Evolutionary conservation across 2,329 filamentous ascomycete genomes (phyloP), one percentile per base, ranked within the genome.

Genomic region (Clonostachys sp.): DNA sequence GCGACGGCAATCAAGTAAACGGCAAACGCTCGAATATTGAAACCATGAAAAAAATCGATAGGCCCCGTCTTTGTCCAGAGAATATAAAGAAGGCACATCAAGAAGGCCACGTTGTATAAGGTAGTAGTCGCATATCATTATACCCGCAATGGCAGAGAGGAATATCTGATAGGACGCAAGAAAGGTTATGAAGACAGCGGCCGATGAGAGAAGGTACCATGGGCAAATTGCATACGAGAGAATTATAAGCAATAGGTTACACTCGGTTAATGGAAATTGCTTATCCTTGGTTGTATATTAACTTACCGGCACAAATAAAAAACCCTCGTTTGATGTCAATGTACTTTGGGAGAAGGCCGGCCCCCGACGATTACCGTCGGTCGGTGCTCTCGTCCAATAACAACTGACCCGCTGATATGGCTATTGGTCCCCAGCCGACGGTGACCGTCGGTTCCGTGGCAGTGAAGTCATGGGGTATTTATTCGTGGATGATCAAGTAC

Each of bases 81-180:
- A 0, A 79, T 80, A 79, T 0, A 72, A 77, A 1, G 77, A 75
- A 1, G 75, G 75, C 17, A 80, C 65, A 34, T 80, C 69, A 4
- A 80, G 56, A 0, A 74, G 75, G 1, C 77, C 77, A 1, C 63
- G 59, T 12, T 59, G 50, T 2, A 73, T 59, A 16, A 72, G 44
- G 47, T 67, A 71, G 55, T 74, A 74, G 48, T 74, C 61, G 48
- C 61, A 65, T 4, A 73, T 56, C 7, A 73, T 47, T 3, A 74
- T 60, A 6, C 71, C 71, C 0, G 66, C 63, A 39, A 74, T 72
- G 6, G 68, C 53, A 0, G 62, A 63, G 5, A 73, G 57, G 54
- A 70, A 70, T 45, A 68, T 65, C 44, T 70, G 65, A 49, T 73
- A 74, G 1, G 48, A 52, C 3, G 64, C 61, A 5, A 75, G 55